Conservation (phyloP, 768 basidiomycete species). For the Gymnopilus dilepis region DNA sequence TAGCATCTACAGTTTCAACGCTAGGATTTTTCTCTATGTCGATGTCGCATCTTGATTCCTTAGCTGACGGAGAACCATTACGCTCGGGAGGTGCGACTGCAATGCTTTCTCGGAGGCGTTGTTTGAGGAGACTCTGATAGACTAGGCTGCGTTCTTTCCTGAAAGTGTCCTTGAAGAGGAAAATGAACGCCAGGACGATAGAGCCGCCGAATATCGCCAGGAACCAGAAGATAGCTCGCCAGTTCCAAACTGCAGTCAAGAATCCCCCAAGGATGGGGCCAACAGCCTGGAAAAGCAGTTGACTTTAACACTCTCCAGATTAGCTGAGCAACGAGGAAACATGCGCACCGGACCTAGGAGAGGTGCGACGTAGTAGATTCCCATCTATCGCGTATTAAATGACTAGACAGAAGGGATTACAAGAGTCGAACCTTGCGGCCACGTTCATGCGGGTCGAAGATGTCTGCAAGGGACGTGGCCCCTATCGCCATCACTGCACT, state of each 20-base stretch:
- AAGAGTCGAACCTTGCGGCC: constrained; percentile 55
- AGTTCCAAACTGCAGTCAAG: constrained; percentile 68
- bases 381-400: constrained; percentile 50
- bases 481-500: constrained; percentile 75
- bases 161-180: constrained; percentile 84
- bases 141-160: constrained; percentile 80
- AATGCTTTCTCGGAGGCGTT: constrained; percentile 35
- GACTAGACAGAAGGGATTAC: not conserved
- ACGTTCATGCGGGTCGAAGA: constrained; percentile 75
- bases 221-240: constrained; percentile 89
- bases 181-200: constrained; percentile 59
- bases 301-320: not conserved
- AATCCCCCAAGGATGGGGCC: constrained; percentile 77
- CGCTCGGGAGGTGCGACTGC: not conserved
- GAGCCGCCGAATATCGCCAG: constrained; percentile 65
- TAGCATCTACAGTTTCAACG: constrained; percentile 24
- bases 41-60: constrained; percentile 14
- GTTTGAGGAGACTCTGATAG: constrained; percentile 71
- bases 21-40: constrained; percentile 34
- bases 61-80: not conserved
- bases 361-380: constrained; percentile 80
- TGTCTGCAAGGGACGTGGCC: constrained; percentile 79
- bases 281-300: constrained; percentile 41
- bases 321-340: not conserved
- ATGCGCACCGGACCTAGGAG: constrained; percentile 66